Evolutionary conservation across 2,329 filamentous ascomycete genomes (phyloP), one percentile per base, ranked within the genome.

Genomic region (Saccharata proteae): DNA sequence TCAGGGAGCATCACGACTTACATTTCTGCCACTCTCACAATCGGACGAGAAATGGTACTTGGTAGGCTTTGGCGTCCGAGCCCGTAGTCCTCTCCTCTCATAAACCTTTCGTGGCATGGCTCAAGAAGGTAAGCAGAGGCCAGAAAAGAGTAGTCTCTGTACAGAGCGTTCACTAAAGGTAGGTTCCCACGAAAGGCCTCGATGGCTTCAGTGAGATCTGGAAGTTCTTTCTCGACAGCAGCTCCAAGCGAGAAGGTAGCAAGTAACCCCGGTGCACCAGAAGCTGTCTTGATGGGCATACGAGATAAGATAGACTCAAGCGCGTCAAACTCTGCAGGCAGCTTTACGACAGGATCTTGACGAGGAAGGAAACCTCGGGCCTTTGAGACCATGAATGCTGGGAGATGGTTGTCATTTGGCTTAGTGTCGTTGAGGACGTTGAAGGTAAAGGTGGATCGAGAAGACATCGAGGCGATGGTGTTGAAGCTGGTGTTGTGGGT

Each of bases 141-240:
- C 17, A 93, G 61, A 65, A 93, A 94, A 10, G 80, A 81, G 55
- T 93, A 94, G 61, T 94, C 86, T 13, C 86, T 71, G 55, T 93
- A 93, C 28, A 92, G 61, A 19, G 85, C 85, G 46, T 86, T 90
- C 64, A 92, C 75, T 37, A 83, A 61, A 11, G 79, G 78, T 22
- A 88, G 67, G 57, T 93, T 77, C 38, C 76, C 62, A 44, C 70
- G 65, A 43, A 69, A 78, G 55, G 74, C 73, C 47, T 90, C 78
- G 35, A 93, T 69, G 42, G 72, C 67, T 4, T 65, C 65, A 1
- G 79, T 81, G 28, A 93, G 64, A 54, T 93, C 81, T 11, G 82
- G 79, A 28, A 94, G 69, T 39, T 76, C 74, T n/a, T 63, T 62
- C 40, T 78, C 61, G 26, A 93, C 74, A n/a, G 74, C 71, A 22